Conservation (phyloP, 352 stramenopile species). For the Peronospora belbahrii region DNA sequence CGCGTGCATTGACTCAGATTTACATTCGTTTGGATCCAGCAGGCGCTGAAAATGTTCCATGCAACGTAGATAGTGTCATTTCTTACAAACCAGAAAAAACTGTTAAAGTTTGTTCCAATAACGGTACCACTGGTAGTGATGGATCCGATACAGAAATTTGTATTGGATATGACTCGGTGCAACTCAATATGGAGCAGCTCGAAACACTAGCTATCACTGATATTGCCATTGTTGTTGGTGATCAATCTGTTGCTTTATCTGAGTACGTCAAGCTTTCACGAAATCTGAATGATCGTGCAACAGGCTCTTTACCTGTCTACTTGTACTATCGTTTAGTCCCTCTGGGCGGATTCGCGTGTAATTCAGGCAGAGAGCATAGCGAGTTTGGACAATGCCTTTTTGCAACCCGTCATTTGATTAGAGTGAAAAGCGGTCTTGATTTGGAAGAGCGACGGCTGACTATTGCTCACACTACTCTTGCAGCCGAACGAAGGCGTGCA, state of each 20-base stretch:
- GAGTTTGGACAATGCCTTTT: conserved; percentile 72
- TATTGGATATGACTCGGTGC: conserved; percentile 30
- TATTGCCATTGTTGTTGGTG: conserved; percentile 34
- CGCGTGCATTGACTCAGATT: conserved; percentile 34
- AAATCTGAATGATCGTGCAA: conserved; percentile 45
- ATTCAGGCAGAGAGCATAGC: conserved; percentile 34
- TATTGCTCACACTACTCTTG: conserved; percentile 11
- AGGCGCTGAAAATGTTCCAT: conserved; percentile 2
- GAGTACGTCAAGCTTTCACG: conserved; percentile 44
- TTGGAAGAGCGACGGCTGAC: conserved; percentile 25
- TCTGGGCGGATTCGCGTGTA: conserved; percentile 53
- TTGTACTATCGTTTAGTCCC: conserved; percentile 50
- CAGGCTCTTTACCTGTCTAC: conserved; percentile 28
- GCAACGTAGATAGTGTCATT: neutral
- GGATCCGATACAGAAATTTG: conserved; percentile 17
- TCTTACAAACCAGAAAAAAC: conserved; percentile 7
- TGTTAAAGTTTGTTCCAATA: conserved; percentile 27
- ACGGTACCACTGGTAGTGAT: conserved; percentile 15
- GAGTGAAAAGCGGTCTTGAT: conserved; percentile 11
- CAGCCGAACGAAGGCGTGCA: conserved; percentile 4
- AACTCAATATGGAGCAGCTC: conserved; percentile 25
- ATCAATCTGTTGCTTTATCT: conserved; percentile 15
- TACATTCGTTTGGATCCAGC: conserved; percentile 9
- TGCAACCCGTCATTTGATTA: conserved; percentile 28
- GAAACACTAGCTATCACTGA: conserved; percentile 55